These are phyloP conservation scores for Helminthosporium solani DNA, from an alignment of 2,329 filamentous ascomycete species.

Conservation along the genomic window DNA sequence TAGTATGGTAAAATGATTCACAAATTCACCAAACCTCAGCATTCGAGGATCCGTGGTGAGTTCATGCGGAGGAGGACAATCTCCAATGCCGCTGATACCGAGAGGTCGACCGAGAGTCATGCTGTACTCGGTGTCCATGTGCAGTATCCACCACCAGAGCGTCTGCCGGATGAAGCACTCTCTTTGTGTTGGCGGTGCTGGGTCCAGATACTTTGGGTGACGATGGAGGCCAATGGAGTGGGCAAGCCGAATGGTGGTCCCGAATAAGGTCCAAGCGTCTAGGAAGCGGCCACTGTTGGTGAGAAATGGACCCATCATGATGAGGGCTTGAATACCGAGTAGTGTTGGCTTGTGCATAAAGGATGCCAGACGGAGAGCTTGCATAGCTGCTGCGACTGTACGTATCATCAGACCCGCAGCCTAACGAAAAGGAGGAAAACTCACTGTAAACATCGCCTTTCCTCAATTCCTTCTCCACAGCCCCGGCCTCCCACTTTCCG, in stretches of 20 bases:
- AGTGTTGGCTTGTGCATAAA: slow-evolving; percentile 53
- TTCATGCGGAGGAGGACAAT: slow-evolving; percentile 50
- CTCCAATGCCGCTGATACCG: slow-evolving; percentile 52
- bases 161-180: slow-evolving; percentile 47
- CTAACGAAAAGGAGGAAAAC: slow-evolving; percentile 14
- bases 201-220: slow-evolving; percentile 49
- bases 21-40: slow-evolving; percentile 49
- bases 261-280: slow-evolving; percentile 54
- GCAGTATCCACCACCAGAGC: slow-evolving; percentile 56
- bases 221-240: slow-evolving; percentile 54
- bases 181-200: slow-evolving; percentile 41
- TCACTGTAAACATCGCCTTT: slow-evolving; percentile 50
- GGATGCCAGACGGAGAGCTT: slow-evolving; percentile 50
- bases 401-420: slow-evolving; percentile 2
- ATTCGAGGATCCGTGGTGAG: slow-evolving; percentile 48
- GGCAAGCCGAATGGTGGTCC: slow-evolving; percentile 51
- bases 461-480: slow-evolving; percentile 37
- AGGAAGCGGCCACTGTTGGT: slow-evolving; percentile 53
- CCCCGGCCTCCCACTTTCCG: slow-evolving; percentile 41
- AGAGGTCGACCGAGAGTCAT: slow-evolving; percentile 52
- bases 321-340: slow-evolving; percentile 48
- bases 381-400: slow-evolving; percentile 52
- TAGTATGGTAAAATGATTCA: slow-evolving; percentile 51
- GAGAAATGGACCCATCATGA: slow-evolving; percentile 52
- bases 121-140: slow-evolving; percentile 54